phyloP scores from a whole-genome alignment of 116 monocot genomes.

The Iris pallida region DNA sequence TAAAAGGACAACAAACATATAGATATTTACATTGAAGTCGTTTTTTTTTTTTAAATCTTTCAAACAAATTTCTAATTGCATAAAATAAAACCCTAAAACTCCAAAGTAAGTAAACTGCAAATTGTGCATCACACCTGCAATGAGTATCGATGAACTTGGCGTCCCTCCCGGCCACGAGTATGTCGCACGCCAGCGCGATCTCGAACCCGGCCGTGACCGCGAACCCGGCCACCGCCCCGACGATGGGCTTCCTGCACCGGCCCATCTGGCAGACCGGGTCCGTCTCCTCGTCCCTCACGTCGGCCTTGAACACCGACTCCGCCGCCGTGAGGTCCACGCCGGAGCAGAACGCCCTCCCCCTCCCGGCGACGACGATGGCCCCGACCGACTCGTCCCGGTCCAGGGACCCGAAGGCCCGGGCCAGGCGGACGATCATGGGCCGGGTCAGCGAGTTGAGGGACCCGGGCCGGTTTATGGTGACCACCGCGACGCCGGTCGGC shows the following conservation, averaged over 20 bases:
- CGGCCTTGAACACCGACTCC: slow-evolving; percentile 90
- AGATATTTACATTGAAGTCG: too few species aligned
- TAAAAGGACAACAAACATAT: too few species aligned
- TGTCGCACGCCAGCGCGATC: slow-evolving; percentile 86
- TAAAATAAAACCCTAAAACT: too few species aligned
- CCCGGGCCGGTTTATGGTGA: slow-evolving; percentile 79
- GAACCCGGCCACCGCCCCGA: slow-evolving; percentile 72
- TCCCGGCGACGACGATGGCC: slow-evolving; percentile 63
- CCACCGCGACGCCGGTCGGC: slow-evolving; percentile 45
- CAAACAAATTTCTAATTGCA: too few species aligned
- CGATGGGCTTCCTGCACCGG: slow-evolving; percentile 74
- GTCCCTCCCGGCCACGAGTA: slow-evolving; percentile 67
- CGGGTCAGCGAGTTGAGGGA: slow-evolving; percentile 88
- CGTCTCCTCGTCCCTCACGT: slow-evolving; percentile 59
- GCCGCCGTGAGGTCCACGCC: slow-evolving; percentile 93
- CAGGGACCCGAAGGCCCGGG: slow-evolving; percentile 44
- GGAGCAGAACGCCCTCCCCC: slow-evolving; percentile 90
- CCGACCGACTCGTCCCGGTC: slow-evolving; percentile 58
- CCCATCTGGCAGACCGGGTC: slow-evolving; percentile 76
- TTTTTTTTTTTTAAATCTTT: too few species aligned
- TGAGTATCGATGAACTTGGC: slow-evolving; percentile 91
- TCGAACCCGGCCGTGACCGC: slow-evolving; percentile 95
- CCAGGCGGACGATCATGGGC: slow-evolving; percentile 69
- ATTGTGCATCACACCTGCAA: slow-evolving; percentile 27
- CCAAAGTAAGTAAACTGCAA: too few species aligned